Evolutionary conservation across 2,329 filamentous ascomycete species (phyloP), one percentile per base, ranked within the genome.

Genomic region (Fusarium sp.): DNA sequence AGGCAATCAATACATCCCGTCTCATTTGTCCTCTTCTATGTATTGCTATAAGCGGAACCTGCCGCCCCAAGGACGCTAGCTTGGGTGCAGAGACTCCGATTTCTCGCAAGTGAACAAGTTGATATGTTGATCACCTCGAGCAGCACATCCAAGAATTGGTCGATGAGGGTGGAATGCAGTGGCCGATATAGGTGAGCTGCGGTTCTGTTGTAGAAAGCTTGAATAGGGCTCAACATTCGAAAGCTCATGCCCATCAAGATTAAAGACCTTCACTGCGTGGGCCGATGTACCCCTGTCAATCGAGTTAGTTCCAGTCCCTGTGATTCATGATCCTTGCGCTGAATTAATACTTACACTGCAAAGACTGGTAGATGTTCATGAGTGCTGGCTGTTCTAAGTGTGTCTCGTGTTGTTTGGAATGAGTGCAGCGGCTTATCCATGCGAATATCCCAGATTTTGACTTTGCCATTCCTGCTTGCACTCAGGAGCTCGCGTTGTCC

Each of bases 311-410:
- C 53, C 32, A 47, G 46, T 38, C 23, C 60, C 43, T 61, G 35
- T 40, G 58, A 60, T 54, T 54, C 30, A 23, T 33, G 19, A 56
- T 64, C 16, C n/a, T 23, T 18, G 38, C 33, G 37, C 46, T 50
- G 25, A 28, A 40, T 33, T 50, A 38, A 37, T 44, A 90, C 92
- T 88, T 91, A 95, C 93, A 95, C 90, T 76, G 94, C 94, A 85
- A 99, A 98, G 18, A 99, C 95, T 32, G 96, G 96, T 60, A 97
- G 90, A 82, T 99, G 96, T 82, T 99, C 96, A 81, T 99, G 96
- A 46, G 96, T 95, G 81, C 93, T 96, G 64, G 97, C 88, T 23
- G 94, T 97, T 62, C 95, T 90, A 69, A 97, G 87, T 13, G 92
- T 93, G 77, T 95, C 91, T 68, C 88, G 91, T 6, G 94, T 96